Base-by-base conservation (phyloP, 305 asterid species). In the Lippia alba region DNA sequence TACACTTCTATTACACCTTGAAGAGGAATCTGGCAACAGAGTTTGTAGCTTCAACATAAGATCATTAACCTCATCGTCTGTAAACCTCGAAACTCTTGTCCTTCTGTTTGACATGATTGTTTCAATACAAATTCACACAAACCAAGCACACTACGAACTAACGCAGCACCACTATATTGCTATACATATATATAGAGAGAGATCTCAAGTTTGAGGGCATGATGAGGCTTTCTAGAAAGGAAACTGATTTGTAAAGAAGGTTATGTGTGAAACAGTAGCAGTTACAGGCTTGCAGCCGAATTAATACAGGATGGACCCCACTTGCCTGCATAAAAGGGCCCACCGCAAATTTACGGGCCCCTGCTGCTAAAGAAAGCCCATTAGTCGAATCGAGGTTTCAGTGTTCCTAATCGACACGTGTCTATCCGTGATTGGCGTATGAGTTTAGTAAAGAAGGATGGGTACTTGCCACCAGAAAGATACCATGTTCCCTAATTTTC, bases 41-140 rank as follows among this genome's bases (percentile, higher is more conserved):
- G 70, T 64, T 30, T 86, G 88, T 67, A 90, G 82, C 72, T 80
- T 84, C 50, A 71, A 70, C 65, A 86, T 66, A 70, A 90, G 91
- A 65, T 78, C 77, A 66, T 74, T 81, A 32, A 84, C 48, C 85
- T 85, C 94, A 59, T 85, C 86, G 41, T 76, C 72, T 4, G 79
- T 79, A 64, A 71, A 17, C 58, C 83, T 81, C n/a, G 86, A 56
- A 74, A 44, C 70, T 66, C 74, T 72, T 50, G 78, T 72, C 56
- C 86, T 72, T 40, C 80, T 78, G 75, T 74, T 80, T 72, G 95
- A 80, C 92, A 84, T 83, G 56, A 53, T 41, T 44, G 5, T 16
- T 40, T 32, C 33, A 51, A 36, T 36, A 40, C 58, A 34, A 45
- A 17, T 18, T 60, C 2, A 11, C 58, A 56, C 64, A 49, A 69